Percentiles rank a stretch among this genome's conserved stretches.
phyloP scores from a whole-genome alignment of 2,329 filamentous ascomycete genomes.

The Geosmithia putterillii region DNA sequence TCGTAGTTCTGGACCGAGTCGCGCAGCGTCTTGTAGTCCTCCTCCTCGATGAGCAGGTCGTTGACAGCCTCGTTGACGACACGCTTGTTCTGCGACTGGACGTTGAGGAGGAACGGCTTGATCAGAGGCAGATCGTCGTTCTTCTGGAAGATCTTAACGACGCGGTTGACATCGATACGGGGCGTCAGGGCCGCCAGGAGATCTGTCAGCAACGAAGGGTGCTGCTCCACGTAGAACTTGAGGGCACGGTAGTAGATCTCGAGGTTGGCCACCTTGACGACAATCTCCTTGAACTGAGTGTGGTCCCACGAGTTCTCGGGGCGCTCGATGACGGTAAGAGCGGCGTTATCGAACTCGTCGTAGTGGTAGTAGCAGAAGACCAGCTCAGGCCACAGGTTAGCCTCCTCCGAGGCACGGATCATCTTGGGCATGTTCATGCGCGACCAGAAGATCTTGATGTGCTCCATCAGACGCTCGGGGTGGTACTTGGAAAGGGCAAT shows the following conservation, averaged over 20 bases:
- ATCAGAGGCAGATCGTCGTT: conserved; percentile 96
- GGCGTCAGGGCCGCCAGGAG: conserved; percentile 83
- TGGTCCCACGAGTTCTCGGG: conserved; percentile 98
- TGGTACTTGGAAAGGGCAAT: conserved; percentile 92
- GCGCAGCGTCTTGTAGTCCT: conserved; percentile 96
- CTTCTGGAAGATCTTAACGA: conserved; percentile 98
- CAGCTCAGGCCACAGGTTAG: conserved; percentile 92
- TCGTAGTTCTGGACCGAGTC: conserved; percentile 98
- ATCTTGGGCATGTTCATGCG: conserved; percentile 97
- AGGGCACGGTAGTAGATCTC: conserved; percentile 98
- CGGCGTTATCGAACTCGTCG: conserved; percentile 95
- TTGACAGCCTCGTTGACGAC: conserved; percentile 98
- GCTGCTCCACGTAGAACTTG: conserved; percentile 96
- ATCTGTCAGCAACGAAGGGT: conserved; percentile 91
- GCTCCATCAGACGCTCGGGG: conserved; percentile 93
- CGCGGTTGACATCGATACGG: conserved; percentile 93
- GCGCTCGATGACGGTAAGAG: conserved; percentile 94
- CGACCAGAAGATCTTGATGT: conserved; percentile 96
- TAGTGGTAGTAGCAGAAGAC: conserved; percentile 98
- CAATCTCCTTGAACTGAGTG: conserved; percentile 97
- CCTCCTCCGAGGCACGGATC: conserved; percentile 86
- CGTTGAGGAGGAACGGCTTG: conserved; percentile 96
- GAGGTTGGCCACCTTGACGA: conserved; percentile 94
- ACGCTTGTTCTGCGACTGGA: conserved; percentile 95
- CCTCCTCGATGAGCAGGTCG: conserved; percentile 93